phyloP scores from a whole-genome alignment of 1,284 basidiomycete genomes.

The Hypsizygus ulmarius region DNA sequence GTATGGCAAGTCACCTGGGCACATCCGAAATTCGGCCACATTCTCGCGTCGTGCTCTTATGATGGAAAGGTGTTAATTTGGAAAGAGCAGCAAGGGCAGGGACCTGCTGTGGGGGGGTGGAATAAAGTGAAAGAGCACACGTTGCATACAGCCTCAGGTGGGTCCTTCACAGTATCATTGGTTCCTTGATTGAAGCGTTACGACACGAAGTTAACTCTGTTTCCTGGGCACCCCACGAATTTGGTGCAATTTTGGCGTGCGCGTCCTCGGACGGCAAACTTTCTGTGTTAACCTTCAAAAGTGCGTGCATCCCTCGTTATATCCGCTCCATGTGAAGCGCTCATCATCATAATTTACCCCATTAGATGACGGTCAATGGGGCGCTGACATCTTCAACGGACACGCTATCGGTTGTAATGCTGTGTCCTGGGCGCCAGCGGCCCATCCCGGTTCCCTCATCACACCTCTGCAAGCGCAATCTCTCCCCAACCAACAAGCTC shows the following conservation, averaged over 20 bases:
- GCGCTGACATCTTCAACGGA: conserved; percentile 92
- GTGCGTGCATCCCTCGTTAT: conserved; percentile 44
- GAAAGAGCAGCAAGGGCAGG: conserved; percentile 80
- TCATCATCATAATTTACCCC: background rate
- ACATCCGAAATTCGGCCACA: conserved; percentile 94
- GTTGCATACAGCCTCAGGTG: conserved; percentile 91
- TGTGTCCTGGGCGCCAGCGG: conserved; percentile 97
- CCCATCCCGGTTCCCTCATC: conserved; percentile 80
- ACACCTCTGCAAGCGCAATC: conserved; percentile 51
- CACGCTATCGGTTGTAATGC: conserved; percentile 97
- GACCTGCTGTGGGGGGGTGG: conserved; percentile 66
- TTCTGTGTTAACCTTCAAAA: conserved; percentile 96
- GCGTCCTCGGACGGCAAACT: conserved; percentile 98
- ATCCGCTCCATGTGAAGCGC: background rate
- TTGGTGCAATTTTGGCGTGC: conserved; percentile 95
- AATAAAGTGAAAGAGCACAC: conserved; percentile 96
- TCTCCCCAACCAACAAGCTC: conserved; percentile 42
- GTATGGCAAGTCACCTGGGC: conserved; percentile 99
- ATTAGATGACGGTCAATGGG: conserved; percentile 94
- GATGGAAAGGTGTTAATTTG: conserved; percentile 98
- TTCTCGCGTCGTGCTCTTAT: conserved; percentile 96
- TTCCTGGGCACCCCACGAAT: conserved; percentile 96
- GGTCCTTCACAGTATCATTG: conserved; percentile 18
- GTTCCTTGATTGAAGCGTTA: background rate
- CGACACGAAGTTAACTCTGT: conserved; percentile 83